Percentiles rank a stretch among this genome's conserved stretches.
Evolutionary conservation across 768 basidiomycete genomes (phyloP).

Genomic region (Psilocybe cyanescens): DNA sequence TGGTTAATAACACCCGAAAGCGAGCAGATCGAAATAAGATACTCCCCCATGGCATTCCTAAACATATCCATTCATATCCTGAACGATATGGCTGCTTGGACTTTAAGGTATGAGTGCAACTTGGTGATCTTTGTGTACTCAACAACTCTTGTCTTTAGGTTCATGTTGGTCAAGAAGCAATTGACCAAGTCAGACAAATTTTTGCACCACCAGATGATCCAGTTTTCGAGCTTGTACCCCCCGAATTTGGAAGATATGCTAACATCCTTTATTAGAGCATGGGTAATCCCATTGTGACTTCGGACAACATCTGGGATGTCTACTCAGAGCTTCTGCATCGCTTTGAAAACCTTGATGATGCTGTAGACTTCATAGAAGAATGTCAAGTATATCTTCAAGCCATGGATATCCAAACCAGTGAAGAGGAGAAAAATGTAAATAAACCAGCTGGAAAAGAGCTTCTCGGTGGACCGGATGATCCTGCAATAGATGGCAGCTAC

Average conservation of each 20-base stretch:
- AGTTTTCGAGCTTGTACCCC: slow-evolving; percentile 15
- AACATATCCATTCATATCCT: not conserved
- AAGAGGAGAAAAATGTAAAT: not conserved
- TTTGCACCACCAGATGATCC: slow-evolving; percentile 14
- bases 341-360: not conserved
- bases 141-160: slow-evolving; percentile 7
- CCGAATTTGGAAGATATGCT: slow-evolving; percentile 6
- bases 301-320: slow-evolving; percentile 5
- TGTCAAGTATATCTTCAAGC: not conserved
- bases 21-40: slow-evolving; percentile 11
- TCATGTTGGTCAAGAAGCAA: slow-evolving; percentile 3
- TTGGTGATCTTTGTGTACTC: too few species aligned
- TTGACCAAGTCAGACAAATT: slow-evolving; percentile 1
- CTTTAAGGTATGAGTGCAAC: slow-evolving; percentile 1
- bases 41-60: slow-evolving; percentile 8
- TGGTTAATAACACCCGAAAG: slow-evolving; percentile 8
- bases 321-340: slow-evolving; percentile 7
- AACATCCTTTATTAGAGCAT: slow-evolving; percentile 8
- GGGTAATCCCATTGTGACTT: slow-evolving; percentile 3
- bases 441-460: not conserved
- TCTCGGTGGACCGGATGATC: not conserved
- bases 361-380: not conserved
- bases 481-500: not conserved
- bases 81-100: not conserved
- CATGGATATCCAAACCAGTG: too few species aligned